A percentile compares a stretch with the other conserved stretches of the same genome.
Evolutionary conservation across 2,329 filamentous ascomycete genomes (phyloP).

Genomic region (Aureobasidium sp.): DNA sequence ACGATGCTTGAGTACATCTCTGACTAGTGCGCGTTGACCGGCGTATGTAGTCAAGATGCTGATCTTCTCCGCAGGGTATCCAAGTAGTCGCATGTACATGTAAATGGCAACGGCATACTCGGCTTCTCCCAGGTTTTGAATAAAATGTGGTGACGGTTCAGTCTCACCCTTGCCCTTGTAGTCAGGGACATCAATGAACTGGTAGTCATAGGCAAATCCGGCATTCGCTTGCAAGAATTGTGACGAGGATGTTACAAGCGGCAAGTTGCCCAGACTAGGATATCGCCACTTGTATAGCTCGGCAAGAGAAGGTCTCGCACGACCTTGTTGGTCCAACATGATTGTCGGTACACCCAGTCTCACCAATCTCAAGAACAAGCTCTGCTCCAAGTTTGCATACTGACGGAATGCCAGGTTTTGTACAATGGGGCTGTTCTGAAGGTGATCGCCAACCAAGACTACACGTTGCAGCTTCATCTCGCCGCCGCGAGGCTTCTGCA

Average conservation of each 20-base stretch:
- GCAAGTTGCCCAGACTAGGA: slow-evolving; percentile 66
- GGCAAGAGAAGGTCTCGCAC: slow-evolving; percentile 78
- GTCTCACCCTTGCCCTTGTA: slow-evolving; percentile 86
- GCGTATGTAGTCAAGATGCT: slow-evolving; percentile 90
- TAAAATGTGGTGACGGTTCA: slow-evolving; percentile 87
- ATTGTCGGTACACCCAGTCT: slow-evolving; percentile 87
- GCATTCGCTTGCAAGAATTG: slow-evolving; percentile 81
- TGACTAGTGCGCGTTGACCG: slow-evolving; percentile 79
- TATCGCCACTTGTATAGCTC: slow-evolving; percentile 93
- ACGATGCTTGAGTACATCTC: slow-evolving; percentile 74
- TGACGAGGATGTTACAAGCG: slow-evolving; percentile 56
- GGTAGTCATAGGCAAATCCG: slow-evolving; percentile 87
- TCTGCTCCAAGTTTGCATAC: slow-evolving; percentile 94
- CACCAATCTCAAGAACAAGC: slow-evolving; percentile 82
- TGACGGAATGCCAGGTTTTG: slow-evolving; percentile 90
- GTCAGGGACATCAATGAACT: slow-evolving; percentile 91
- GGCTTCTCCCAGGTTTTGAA: slow-evolving; percentile 92
- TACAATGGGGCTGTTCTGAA: slow-evolving; percentile 92
- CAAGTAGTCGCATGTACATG: slow-evolving; percentile 94
- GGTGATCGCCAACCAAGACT: slow-evolving; percentile 88
- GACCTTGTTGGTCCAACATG: slow-evolving; percentile 85
- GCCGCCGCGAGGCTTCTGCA: slow-evolving; percentile 71
- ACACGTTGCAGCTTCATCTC: slow-evolving; percentile 74
- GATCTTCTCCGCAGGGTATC: slow-evolving; percentile 77
- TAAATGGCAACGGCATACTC: slow-evolving; percentile 94